A percentile compares a stretch with the other conserved stretches of the same genome.
phyloP scores from a whole-genome alignment of 768 basidiomycete genomes.

The Phlebiopsis gigantea region DNA sequence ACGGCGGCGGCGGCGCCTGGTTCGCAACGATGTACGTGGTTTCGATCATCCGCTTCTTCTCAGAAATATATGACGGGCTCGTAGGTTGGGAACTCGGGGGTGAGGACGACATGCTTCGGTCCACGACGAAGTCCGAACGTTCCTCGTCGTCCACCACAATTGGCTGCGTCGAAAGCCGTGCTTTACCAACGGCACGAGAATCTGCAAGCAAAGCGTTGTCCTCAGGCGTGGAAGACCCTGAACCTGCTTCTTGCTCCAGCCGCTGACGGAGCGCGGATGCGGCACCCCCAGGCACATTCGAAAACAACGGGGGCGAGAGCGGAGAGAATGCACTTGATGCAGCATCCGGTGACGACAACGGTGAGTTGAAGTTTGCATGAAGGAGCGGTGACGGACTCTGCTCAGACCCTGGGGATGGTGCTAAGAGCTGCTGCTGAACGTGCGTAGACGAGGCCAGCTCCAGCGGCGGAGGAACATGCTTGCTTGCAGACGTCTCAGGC shows the following conservation, averaged over 20 bases:
- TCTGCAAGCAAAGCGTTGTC: not conserved
- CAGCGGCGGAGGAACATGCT: slow-evolving; percentile 11
- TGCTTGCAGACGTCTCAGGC: not conserved
- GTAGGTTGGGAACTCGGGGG: not conserved
- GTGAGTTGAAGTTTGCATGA: slow-evolving; percentile 39
- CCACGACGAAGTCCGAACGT: not conserved
- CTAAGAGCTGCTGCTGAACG: not conserved
- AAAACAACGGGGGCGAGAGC: slow-evolving; percentile 14
- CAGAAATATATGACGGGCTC: slow-evolving; percentile 8
- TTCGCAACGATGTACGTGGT: slow-evolving; percentile 20
- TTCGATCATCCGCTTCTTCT: slow-evolving; percentile 27
- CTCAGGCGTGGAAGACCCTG: not conserved
- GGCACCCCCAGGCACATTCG: slow-evolving; percentile 25
- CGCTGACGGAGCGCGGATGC: slow-evolving; percentile 34
- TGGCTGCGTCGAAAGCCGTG: slow-evolving; percentile 23
- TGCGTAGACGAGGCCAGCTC: slow-evolving; percentile 17
- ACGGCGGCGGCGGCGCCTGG: slow-evolving; percentile 28
- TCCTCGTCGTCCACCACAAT: slow-evolving; percentile 47
- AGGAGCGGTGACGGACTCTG: slow-evolving; percentile 30
- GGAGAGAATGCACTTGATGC: slow-evolving; percentile 11
- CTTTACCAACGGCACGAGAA: not conserved
- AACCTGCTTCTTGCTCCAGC: slow-evolving; percentile 28
- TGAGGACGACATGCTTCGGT: not conserved
- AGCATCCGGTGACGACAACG: slow-evolving; percentile 24
- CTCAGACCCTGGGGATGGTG: slow-evolving; percentile 3